A percentile compares a stretch with the other conserved stretches of the same genome.
Evolutionary conservation across 352 stramenopile genomes (phyloP).

Genomic region (Blastocystis sp.): DNA sequence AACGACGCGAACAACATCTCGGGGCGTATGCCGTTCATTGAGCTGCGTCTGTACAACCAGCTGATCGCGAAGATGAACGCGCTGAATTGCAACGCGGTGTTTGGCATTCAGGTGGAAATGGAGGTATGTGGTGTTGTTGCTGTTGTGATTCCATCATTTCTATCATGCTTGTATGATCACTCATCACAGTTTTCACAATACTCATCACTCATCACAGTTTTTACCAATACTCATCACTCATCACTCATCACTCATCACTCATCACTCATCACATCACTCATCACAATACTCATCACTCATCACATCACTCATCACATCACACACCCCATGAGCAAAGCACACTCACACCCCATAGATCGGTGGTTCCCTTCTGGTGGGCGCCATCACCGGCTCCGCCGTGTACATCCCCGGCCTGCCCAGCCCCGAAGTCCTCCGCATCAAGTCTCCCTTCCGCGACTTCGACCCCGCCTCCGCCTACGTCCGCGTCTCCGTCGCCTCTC

Average conservation of each 20-base stretch:
- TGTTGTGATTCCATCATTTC: background rate
- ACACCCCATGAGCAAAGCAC: conserved; percentile 40
- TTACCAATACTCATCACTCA: too few species aligned
- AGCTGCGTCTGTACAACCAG: conserved; percentile 94
- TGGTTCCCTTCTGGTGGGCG: conserved; percentile 81
- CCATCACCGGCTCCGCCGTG: conserved; percentile 85
- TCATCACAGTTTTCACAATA: conserved; percentile 35
- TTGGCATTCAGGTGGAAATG: conserved; percentile 86
- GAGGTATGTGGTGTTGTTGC: conserved; percentile 73
- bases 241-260: too few species aligned
- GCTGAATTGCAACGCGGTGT: conserved; percentile 91
- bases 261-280: background rate
- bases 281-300: background rate
- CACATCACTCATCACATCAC: background rate
- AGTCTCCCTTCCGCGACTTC: conserved; percentile 25
- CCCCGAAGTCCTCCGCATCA: conserved; percentile 85
- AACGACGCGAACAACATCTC: conserved; percentile 90
- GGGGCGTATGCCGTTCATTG: conserved; percentile 92
- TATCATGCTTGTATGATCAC: background rate
- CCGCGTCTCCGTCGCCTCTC: background rate
- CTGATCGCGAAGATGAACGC: conserved; percentile 87
- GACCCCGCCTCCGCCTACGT: conserved; percentile 7
- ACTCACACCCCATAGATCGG: conserved; percentile 74
- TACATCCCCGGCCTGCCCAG: conserved; percentile 88
- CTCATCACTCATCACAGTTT: conserved; percentile 15